Base-by-base conservation (phyloP, 2,329 filamentous ascomycete species). In the Rhinocladiella mackenziei region DNA sequence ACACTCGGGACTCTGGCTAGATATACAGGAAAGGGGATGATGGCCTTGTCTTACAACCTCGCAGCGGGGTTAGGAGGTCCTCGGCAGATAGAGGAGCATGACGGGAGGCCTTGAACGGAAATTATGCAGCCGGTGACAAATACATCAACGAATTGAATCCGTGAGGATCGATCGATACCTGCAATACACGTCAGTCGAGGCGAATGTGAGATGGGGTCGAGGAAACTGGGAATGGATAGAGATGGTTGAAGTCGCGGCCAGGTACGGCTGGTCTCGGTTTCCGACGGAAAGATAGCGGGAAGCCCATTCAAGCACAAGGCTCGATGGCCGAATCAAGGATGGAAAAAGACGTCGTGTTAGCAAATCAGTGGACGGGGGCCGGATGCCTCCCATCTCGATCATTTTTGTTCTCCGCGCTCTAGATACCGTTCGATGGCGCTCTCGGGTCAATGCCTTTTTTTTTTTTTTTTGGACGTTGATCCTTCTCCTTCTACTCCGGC, bases 131-230 rank as follows among this genome's bases (percentile, higher is more conserved):
- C n/a, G n/a, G n/a, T n/a, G n/a, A n/a, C n/a, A n/a, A n/a, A n/a
- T n/a, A 4, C 33, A 25, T 36, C 10, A 36, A 36, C 17, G 33
- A 36, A 36, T 36, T 36, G 33, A 36, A 25, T 22, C 33, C 33
- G 33, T 19, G 33, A 10, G 20, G 33, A 23, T 22, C 17, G 20
- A n/a, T n/a, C n/a, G n/a, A n/a, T n/a, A n/a, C n/a, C n/a, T n/a
- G n/a, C n/a, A n/a, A n/a, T n/a, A n/a, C n/a, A n/a, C n/a, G n/a
- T n/a, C n/a, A n/a, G n/a, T n/a, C n/a, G n/a, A n/a, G n/a, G n/a
- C n/a, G n/a, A n/a, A n/a, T n/a, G n/a, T 5, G 5, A 13, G 33
- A 10, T 22, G 4, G n/a, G 11, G 17, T 10, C 13, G 19, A 25
- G 33, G 4, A 6, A 5, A 14, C 7, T 35, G 5, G 22, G 11